These are phyloP conservation scores for Arachis hypogaea DNA, from an alignment of 306 rosid genomes.

Conservation along the genomic window DNA sequence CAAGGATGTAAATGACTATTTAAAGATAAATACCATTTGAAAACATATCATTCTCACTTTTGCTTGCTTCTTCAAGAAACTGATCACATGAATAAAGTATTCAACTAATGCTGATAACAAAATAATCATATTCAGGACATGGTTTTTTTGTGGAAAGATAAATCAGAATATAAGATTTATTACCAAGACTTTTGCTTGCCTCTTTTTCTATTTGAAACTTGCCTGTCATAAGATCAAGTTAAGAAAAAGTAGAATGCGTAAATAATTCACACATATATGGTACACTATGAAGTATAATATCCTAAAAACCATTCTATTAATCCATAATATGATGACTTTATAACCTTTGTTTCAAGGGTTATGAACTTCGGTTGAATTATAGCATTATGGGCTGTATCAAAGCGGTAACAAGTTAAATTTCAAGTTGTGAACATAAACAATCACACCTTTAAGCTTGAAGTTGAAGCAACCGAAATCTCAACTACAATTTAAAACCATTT, in stretches of 20 bases:
- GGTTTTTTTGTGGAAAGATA: slow-evolving; percentile 11
- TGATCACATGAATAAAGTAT: not conserved
- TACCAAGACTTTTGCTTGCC: slow-evolving; percentile 93
- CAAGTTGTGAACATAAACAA: too few species aligned
- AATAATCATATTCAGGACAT: not conserved
- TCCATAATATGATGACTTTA: not conserved
- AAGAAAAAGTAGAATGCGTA: slow-evolving; percentile 6
- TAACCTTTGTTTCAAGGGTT: too few species aligned
- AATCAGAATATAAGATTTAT: slow-evolving; percentile 33
- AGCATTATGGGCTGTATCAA: not conserved
- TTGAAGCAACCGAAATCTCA: too few species aligned
- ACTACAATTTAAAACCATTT: too few species aligned
- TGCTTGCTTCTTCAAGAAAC: slow-evolving; percentile 66
- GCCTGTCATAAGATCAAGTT: slow-evolving; percentile 61
- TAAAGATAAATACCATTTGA: too few species aligned
- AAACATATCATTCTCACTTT: slow-evolving; percentile 61
- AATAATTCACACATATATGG: slow-evolving; percentile 16
- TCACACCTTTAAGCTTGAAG: too few species aligned
- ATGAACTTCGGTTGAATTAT: not conserved
- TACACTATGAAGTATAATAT: slow-evolving; percentile 6
- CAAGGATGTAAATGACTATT: too few species aligned
- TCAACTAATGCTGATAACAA: not conserved
- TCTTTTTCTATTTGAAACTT: slow-evolving; percentile 85
- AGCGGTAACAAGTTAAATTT: too few species aligned
- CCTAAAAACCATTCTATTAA: not conserved